Evolutionary conservation across 352 stramenopile genomes (phyloP).

Genomic region (Phytophthora pinifolia): DNA sequence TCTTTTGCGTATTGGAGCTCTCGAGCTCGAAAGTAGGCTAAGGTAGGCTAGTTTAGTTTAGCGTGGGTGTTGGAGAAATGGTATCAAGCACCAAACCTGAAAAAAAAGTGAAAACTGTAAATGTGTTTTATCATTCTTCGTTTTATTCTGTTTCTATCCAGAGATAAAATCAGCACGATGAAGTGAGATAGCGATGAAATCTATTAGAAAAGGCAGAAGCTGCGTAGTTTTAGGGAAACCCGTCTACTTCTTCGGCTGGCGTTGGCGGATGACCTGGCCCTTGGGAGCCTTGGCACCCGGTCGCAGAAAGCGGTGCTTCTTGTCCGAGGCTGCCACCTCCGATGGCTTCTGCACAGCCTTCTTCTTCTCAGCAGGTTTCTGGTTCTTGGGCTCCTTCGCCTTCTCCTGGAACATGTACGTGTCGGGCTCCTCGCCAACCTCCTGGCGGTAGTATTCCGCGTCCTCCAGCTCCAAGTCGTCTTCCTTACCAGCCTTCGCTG

Average conservation of each 20-base stretch:
- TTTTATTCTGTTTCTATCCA: slow-evolving; percentile 1
- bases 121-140: neutral
- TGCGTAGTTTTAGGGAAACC: slow-evolving; percentile 11
- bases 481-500: slow-evolving; percentile 31
- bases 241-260: slow-evolving; percentile 45
- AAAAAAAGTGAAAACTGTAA: slow-evolving; percentile 23
- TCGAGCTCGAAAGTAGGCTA: slow-evolving; percentile 32
- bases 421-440: slow-evolving; percentile 80
- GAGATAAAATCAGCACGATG: too few species aligned
- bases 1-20: slow-evolving; percentile 30
- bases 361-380: slow-evolving; percentile 36
- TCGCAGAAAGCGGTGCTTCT: slow-evolving; percentile 56
- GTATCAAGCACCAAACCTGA: slow-evolving; percentile 33
- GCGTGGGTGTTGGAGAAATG: slow-evolving; percentile 36
- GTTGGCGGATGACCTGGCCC: slow-evolving; percentile 60
- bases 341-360: slow-evolving; percentile 41
- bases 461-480: slow-evolving; percentile 75
- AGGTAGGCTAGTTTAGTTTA: slow-evolving; percentile 37
- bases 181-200: slow-evolving; percentile 20
- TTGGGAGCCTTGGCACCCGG: slow-evolving; percentile 42
- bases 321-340: slow-evolving; percentile 69
- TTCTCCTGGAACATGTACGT: slow-evolving; percentile 76
- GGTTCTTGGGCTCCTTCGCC: slow-evolving; percentile 32
- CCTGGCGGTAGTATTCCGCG: slow-evolving; percentile 81
- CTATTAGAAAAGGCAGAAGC: slow-evolving; percentile 29